Evolutionary conservation across 345 rosid genomes (phyloP), one percentile per base, ranked within the genome.

Genomic region (Psidium guajava): DNA sequence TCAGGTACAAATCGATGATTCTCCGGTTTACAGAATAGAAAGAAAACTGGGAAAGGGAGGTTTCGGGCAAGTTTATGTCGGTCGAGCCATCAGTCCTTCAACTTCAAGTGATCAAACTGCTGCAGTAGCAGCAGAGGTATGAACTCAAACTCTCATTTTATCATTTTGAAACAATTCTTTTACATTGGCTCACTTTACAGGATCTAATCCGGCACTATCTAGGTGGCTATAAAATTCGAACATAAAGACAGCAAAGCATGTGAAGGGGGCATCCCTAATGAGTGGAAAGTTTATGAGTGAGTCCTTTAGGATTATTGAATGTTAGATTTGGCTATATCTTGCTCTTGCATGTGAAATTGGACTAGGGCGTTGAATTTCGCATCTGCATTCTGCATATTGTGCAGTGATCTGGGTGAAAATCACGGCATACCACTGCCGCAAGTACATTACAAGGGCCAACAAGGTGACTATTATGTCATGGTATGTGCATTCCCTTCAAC

Each of bases 281-380:
- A 97, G 95, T 95, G 98, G 99, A 98, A 97, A 92, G 98, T 95
- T 88, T 97, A 97, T 93, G 91, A 86, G 99, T 97, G 88, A 52
- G 51, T 51, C 81, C 80, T 64, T 82, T 64, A 25, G 10, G 2
- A 14, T 59, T 59, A 14, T 27, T 6, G 36, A 11, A 8, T 61
- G 42, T 18, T 61, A 61, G 21, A 61, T 28, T 61, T 61, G 42
- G 22, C 50, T 36, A 51, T 25, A 14, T 5, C 36, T 36, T 36
- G 36, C 36, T 36, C 36, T 36, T 36, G 36, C 36, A 36, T 36
- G 36, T 36, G 36, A 36, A 36, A 36, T 36, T 36, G 36, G 36
- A 36, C 12, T 27, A 27, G 20, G 5, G 40, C 27, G 20, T 57
- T 40, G 27, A 49, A 12, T 57, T 36, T 36, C 36, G 9, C 51